Evolutionary conservation across 1,284 basidiomycete genomes (phyloP).

Genomic region (Cryptococcus wingfieldii): DNA sequence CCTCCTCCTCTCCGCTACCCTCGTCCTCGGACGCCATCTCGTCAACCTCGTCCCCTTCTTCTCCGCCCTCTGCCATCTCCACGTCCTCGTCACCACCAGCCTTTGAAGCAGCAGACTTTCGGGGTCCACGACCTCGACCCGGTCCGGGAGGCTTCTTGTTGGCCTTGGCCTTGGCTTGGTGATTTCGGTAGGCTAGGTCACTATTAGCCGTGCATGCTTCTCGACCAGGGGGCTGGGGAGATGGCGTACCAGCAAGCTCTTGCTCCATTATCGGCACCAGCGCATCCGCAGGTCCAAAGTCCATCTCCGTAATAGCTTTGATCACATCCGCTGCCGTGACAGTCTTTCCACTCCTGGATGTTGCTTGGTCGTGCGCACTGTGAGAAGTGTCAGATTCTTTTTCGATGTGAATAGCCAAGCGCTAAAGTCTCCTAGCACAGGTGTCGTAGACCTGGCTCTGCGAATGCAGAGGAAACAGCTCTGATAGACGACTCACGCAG

Average conservation of each 20-base stretch:
- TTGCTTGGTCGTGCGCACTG: constrained; percentile 82
- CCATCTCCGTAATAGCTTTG: constrained; percentile 73
- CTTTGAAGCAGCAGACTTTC: constrained; percentile 30
- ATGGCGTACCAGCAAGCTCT: constrained; percentile 64
- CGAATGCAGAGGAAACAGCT: constrained; percentile 7
- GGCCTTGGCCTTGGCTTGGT: constrained; percentile 25
- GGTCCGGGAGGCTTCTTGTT: constrained; percentile 30
- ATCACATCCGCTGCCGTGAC: constrained; percentile 83
- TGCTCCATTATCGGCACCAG: constrained; percentile 63
- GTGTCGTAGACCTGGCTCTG: constrained; percentile 1
- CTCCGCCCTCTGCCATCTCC: constrained; percentile 9
- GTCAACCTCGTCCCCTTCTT: constrained; percentile 1
- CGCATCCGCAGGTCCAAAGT: constrained; percentile 61
- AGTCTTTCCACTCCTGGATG: constrained; percentile 76
- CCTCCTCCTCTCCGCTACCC: constrained; percentile 1
- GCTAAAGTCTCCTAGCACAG: neutral
- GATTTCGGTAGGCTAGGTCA: constrained; percentile 31
- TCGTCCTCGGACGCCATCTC: neutral
- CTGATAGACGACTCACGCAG: constrained; percentile 56
- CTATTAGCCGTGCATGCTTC: neutral
- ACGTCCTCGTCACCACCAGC: constrained; percentile 23
- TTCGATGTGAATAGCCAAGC: neutral
- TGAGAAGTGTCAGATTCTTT: neutral
- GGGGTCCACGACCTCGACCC: constrained; percentile 39
- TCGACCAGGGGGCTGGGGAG: neutral